Conservation (phyloP, 2,329 filamentous ascomycete species). For the Fusarium burgessii region DNA sequence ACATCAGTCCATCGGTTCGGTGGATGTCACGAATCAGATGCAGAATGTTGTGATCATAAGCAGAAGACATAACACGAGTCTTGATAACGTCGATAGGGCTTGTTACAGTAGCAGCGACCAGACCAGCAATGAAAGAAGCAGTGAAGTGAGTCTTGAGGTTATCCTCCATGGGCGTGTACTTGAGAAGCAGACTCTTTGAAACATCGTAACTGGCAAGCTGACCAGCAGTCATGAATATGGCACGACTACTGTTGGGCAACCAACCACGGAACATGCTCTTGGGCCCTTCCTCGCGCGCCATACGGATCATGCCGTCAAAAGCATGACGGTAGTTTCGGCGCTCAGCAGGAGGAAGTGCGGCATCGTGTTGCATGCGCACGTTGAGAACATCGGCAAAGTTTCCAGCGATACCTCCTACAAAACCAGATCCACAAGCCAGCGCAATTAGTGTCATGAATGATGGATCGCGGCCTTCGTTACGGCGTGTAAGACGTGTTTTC, state of each 20-base stretch:
- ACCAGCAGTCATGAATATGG: constrained; percentile 87
- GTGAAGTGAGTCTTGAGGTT: constrained; percentile 82
- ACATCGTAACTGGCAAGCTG: constrained; percentile 88
- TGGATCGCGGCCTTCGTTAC: constrained; percentile 62
- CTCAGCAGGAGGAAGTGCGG: constrained; percentile 77
- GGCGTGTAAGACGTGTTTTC: constrained; percentile 72
- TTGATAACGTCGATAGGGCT: constrained; percentile 91
- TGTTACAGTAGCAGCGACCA: constrained; percentile 86
- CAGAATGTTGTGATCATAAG: constrained; percentile 63
- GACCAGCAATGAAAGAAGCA: constrained; percentile 81
- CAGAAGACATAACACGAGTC: constrained; percentile 84
- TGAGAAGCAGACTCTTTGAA: constrained; percentile 78
- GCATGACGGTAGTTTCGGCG: constrained; percentile 92
- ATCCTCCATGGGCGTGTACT: constrained; percentile 75
- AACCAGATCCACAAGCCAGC: constrained; percentile 85
- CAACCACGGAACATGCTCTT: constrained; percentile 84
- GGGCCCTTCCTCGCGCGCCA: constrained; percentile 87
- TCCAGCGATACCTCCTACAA: constrained; percentile 88
- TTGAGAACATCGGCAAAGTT: constrained; percentile 98
- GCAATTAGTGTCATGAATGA: constrained; percentile 82
- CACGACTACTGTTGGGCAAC: constrained; percentile 83
- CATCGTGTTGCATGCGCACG: constrained; percentile 97
- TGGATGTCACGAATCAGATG: constrained; percentile 75
- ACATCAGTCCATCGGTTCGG: constrained; percentile 76
- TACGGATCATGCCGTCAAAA: constrained; percentile 84